Evolutionary conservation across 192 early-diverging fungal genomes (phyloP).

Genomic region (Funneliformis geosporum): DNA sequence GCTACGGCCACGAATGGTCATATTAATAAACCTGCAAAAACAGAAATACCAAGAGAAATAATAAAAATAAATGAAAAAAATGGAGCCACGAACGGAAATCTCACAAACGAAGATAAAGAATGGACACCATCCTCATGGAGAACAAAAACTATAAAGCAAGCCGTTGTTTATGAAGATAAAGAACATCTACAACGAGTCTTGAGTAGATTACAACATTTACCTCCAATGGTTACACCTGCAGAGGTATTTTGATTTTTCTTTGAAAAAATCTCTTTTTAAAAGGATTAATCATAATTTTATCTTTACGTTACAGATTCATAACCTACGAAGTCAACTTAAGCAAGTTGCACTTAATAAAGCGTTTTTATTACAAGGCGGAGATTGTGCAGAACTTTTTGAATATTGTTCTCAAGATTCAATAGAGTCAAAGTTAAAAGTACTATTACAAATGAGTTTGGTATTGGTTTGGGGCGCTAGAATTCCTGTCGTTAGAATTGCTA

Average conservation of each 20-base stretch:
- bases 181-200: slow-evolving; percentile 69
- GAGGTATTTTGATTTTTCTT: slow-evolving; percentile 61
- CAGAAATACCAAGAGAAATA: background rate
- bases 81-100: background rate
- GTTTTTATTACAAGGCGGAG: slow-evolving; percentile 96
- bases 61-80: background rate
- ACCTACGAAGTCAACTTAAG: slow-evolving; percentile 76
- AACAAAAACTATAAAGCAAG: slow-evolving; percentile 79
- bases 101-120: slow-evolving; percentile 30
- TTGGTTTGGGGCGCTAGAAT: slow-evolving; percentile 91
- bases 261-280: background rate
- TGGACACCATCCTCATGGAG: slow-evolving; percentile 77
- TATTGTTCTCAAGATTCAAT: slow-evolving; percentile 94
- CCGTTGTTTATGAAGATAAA: slow-evolving; percentile 84
- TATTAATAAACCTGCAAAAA: background rate
- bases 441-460: slow-evolving; percentile 97
- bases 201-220: slow-evolving; percentile 73
- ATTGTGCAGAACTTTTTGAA: slow-evolving; percentile 98
- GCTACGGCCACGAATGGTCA: background rate
- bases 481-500: slow-evolving; percentile 92
- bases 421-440: slow-evolving; percentile 93
- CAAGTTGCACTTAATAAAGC: slow-evolving; percentile 90
- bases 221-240: slow-evolving; percentile 83
- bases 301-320: slow-evolving; percentile 71
- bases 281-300: background rate